A percentile compares a stretch with the other conserved stretches of the same genome.
Conservation (phyloP, 2,329 filamentous ascomycete species). For the Eutypa lata region DNA sequence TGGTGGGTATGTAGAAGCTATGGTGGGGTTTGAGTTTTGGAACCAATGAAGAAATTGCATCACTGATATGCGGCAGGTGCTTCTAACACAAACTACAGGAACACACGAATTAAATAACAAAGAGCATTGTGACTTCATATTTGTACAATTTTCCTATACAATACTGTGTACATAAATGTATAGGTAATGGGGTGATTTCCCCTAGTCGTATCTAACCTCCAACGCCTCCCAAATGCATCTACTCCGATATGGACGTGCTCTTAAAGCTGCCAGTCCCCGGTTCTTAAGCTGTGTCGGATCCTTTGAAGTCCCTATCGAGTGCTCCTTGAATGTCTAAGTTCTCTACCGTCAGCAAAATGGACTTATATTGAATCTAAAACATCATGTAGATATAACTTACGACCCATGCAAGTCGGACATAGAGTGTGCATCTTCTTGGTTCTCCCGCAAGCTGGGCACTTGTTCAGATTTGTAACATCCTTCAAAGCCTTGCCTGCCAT, state of each 20-base stretch:
- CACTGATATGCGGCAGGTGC: background rate
- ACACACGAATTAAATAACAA: background rate
- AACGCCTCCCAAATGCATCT: constrained; percentile 14
- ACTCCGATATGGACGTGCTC: background rate
- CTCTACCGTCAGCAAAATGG: constrained; percentile 1
- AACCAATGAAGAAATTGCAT: constrained; percentile 1
- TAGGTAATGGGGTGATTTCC: background rate
- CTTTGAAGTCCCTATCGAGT: constrained; percentile 18
- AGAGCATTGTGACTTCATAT: background rate
- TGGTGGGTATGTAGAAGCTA: constrained; percentile 16
- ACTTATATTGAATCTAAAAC: background rate
- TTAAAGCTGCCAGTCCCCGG: background rate
- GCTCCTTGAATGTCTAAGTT: constrained; percentile 20
- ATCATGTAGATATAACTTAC: constrained; percentile 48
- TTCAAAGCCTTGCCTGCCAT: constrained; percentile 94
- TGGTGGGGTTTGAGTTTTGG: constrained; percentile 23
- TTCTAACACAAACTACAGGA: background rate
- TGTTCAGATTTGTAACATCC: constrained; percentile 83
- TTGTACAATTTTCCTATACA: background rate
- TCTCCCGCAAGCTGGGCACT: constrained; percentile 84
- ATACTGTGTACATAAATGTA: background rate
- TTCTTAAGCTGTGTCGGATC: background rate
- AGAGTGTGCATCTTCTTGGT: constrained; percentile 85
- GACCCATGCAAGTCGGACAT: constrained; percentile 81
- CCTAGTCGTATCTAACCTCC: background rate